Evolutionary conservation across 495 filamentous ascomycete species (phyloP), one percentile per base, ranked within the genome.

Genomic region (Xylaria castorea): DNA sequence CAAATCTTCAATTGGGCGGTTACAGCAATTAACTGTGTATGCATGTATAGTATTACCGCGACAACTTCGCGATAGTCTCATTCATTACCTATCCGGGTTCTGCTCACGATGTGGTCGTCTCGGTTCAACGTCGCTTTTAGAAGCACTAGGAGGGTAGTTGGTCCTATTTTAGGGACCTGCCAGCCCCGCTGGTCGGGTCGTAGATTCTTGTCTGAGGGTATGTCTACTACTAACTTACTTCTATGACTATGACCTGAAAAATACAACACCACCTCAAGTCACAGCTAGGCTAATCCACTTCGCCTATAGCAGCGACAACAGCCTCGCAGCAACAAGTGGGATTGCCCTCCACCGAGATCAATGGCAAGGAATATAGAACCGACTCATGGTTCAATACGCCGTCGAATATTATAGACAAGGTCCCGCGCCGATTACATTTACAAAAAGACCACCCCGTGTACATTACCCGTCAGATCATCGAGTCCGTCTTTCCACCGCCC

Each of bases 351-450:
- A 80, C 89, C 63, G 83, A 75, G 3, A 87, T 97, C 68, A 89
- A 91, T 76, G 89, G 86, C 74, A 84, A 85, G 62, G 75, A 81
- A 20, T 97, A 96, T 78, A 73, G 75, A 1, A 91, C 86, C 30
- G 95, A 98, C 73, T 78, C 88, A 62, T 98, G 94, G 94, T 95
- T 91, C 78, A 99, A 98, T 77, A 86, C 93, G 40, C 89, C 97
- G 18, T 79, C 88, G 14, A 90, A 90, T 68, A 93, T 99, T 71
- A 84, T 94, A 64, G 86, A 90, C 18, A 87, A 90, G 70, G 85
- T 97, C 64, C 85, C 89, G 57, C 91, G 92, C 63, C 90, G 89
- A 64, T 87, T 99, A 6, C 95, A 98, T 81, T 86, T 97, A 27
- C 90, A 95, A 81, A 90, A 91, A 74, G 91, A 95, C 80, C 96